Evolutionary conservation across 2,329 filamentous ascomycete genomes (phyloP), one percentile per base, ranked within the genome.

Genomic region (Cordyceps fumosorosea): DNA sequence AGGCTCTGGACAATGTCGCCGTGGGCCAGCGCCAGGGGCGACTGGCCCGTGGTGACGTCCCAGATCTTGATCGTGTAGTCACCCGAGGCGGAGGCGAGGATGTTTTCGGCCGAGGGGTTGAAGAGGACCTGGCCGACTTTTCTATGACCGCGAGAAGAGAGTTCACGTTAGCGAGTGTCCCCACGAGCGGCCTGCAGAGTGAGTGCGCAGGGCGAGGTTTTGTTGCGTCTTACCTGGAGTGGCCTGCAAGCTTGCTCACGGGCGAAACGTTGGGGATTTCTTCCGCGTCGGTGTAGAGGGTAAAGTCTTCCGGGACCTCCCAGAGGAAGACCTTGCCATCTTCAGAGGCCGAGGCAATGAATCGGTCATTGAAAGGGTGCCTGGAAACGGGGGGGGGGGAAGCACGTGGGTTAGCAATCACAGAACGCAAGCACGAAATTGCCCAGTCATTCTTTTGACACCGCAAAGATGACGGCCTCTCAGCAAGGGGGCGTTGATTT

Each of bases 41-140:
- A 73, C 68, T 90, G 85, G 63, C 90, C 91, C 37, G 90, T 87
- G 73, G 87, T 84, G 66, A 98, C 83, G 77, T 99, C 95, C 95
- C 95, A 99, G 59, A 99, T 79, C 81, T 97, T 98, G 77, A 98
- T 85, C 18, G 89, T 92, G 77, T 92, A 93, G 76, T 99, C 95
- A 71, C 93, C 95, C 16, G 95, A 98, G 44, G 93, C 90, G 34
- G 93, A 96, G 60, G 95, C 93, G 56, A 99, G 89, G 68, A 99
- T 89, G 76, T 96, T 96, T 73, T 96, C 92, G 70, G 95, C 95
- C 48, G 93, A 87, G 57, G 95, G 93, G 79, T 99, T 98, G 84
- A 98, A 99, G 60, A 97, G 85, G 67, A 99, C 93, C 76, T 99
- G 95, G 65, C 95, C 95, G 66, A 99, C 91, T 78, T 99, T 99